These are phyloP conservation scores for Lipomyces anomalus DNA, from an alignment of 805 yeast genomes.

Conservation along the genomic window DNA sequence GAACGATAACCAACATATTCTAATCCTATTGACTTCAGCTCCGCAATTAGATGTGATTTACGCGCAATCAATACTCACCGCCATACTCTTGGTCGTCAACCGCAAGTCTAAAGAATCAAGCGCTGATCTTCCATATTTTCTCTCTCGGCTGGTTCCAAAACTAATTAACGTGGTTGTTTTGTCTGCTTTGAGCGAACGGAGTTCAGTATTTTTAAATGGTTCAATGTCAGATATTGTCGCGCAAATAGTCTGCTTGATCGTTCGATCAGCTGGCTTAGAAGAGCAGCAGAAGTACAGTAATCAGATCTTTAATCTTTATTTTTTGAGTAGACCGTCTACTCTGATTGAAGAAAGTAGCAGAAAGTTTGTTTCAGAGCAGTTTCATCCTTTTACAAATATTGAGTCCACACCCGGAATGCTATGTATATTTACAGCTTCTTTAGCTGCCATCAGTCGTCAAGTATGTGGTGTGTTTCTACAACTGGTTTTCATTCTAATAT, in stretches of 20 bases:
- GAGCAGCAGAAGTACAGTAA: slow-evolving; percentile 17
- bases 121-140: slow-evolving; percentile 24
- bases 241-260: slow-evolving; percentile 25
- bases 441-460: slow-evolving; percentile 15
- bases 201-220: slow-evolving; percentile 5
- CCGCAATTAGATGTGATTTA: slow-evolving; percentile 10
- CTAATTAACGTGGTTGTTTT: slow-evolving; percentile 17
- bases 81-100: slow-evolving; percentile 29
- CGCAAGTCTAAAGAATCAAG: slow-evolving; percentile 15
- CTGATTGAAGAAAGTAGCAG: slow-evolving; percentile 12
- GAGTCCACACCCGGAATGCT: neutral
- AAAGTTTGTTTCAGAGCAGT: slow-evolving; percentile 1
- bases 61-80: slow-evolving; percentile 27
- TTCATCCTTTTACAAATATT: slow-evolving; percentile 8
- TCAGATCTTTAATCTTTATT: slow-evolving; percentile 15
- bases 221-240: slow-evolving; percentile 22
- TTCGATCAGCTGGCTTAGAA: slow-evolving; percentile 21
- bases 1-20: too few species aligned
- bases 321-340: slow-evolving; percentile 3
- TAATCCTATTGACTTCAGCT: too few species aligned
- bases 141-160: slow-evolving; percentile 22
- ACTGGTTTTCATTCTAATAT: too few species aligned
- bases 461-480: too few species aligned
- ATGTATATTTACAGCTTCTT: slow-evolving; percentile 11
- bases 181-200: slow-evolving; percentile 8